Evolutionary conservation across 352 stramenopile species (phyloP), one percentile per base, ranked within the genome.

Genomic region (Globisporangium radiosum): DNA sequence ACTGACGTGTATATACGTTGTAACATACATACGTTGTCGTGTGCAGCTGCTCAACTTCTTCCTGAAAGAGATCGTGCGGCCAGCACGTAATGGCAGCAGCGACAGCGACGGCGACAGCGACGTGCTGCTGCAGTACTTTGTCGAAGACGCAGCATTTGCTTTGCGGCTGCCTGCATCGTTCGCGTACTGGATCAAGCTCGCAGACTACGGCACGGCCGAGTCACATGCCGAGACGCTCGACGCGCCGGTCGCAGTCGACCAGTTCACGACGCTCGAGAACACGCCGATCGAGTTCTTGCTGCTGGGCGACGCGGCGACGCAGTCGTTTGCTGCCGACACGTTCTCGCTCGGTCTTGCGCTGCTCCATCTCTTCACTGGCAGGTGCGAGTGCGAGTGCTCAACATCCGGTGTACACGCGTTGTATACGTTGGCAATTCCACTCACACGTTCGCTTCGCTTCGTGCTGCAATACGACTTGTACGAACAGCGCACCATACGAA

Each of bases 221-320:
- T 91, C 98, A 36, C 84, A 88, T 53, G 64, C 66, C 1, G 86
- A 92, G 13, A 92, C 81, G 33, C 75, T 98, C 51, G 93, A 88
- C n/a, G 79, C 92, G 55, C 87, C 87, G 1, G 88, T 99, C 4
- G 95, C 81, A 5, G 76, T 98, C 47, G 92, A 95, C 43, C 96
- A 94, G 55, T 99, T 99, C 65, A 98, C 97, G 37, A 99, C 97
- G 15, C 72, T 99, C 15, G 97, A 99, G 70, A 99, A 99, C 68
- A 94, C 94, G 13, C 93, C 97, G 2, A 79, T 97, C 19, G 97
- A 99, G 49, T 98, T 97, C 53, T 69, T 99, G 8, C 77, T 99
- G 40, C 70, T 96, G 48, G 97, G 97, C 38, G 88, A 98, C 64
- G 69, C 70, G 5, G 91, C 95, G 5, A 56, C 73, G 54, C 95